Evolutionary conservation across 2,329 filamentous ascomycete genomes (phyloP).

Genomic region (Fusarium sp.): DNA sequence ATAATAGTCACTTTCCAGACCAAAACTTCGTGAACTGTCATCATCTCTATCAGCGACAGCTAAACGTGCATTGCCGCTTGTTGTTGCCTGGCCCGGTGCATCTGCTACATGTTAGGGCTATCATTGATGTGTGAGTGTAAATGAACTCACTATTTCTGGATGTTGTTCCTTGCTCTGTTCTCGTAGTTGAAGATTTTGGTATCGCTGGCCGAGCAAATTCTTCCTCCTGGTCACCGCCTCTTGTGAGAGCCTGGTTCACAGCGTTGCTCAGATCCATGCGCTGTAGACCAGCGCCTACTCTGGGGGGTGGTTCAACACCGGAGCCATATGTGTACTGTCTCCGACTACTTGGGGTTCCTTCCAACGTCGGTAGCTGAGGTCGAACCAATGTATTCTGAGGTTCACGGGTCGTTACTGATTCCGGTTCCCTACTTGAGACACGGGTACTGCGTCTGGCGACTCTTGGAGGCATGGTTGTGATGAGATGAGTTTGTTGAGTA

Average conservation of each 20-base stretch:
- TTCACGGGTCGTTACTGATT: conserved; percentile 19
- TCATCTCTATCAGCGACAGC: conserved; percentile 40
- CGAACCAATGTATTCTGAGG: conserved; percentile 23
- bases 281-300: conserved; percentile 39
- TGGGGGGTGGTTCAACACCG: conserved; percentile 50
- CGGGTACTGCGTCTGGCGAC: conserved; percentile 35
- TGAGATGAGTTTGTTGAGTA: not conserved
- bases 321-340: conserved; percentile 56
- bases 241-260: conserved; percentile 46
- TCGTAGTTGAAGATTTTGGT: conserved; percentile 7
- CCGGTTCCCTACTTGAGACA: conserved; percentile 37
- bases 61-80: conserved; percentile 3
- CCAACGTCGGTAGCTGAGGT: conserved; percentile 41
- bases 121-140: not conserved
- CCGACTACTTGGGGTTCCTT: conserved; percentile 52
- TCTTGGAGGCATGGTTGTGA: conserved; percentile 42
- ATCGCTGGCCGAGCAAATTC: conserved; percentile 31
- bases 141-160: conserved; percentile 31
- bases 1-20: conserved; percentile 52
- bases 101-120: conserved; percentile 18
- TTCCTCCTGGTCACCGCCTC: conserved; percentile 32
- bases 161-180: conserved; percentile 39
- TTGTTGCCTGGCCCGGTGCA: not conserved
- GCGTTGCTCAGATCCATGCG: conserved; percentile 47
- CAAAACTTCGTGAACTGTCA: conserved; percentile 53